Evolutionary conservation across 352 stramenopile genomes (phyloP), one percentile per base, ranked within the genome.

Genomic region (Pythium brassicae): DNA sequence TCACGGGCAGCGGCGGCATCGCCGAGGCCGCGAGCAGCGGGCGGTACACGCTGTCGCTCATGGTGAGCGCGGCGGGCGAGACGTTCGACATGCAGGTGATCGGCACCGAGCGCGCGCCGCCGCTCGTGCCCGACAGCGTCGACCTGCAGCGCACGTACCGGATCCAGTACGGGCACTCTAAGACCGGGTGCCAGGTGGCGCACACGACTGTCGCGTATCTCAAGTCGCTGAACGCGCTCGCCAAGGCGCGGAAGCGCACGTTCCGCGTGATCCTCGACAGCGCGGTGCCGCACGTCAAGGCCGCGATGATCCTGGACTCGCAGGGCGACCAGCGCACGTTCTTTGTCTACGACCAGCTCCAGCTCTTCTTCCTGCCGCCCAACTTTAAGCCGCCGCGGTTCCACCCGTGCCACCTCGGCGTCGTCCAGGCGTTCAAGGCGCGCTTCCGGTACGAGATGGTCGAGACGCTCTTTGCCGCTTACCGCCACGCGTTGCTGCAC

Each of bases 321-420:
- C 83, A 91, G 52, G 83, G 83, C 51, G 83, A 94, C 66, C 83
- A 92, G 59, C 83, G 83, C 43, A 94, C 83, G 53, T 92, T 94
- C 45, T 94, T 94, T 54, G 71, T 90, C 39, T 94, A 81, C 61
- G 83, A 94, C 57, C 78, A 89, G 50, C 60, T 94, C 8, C 77
- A 89, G 37, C 76, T 94, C 32, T 85, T 81, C 69, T 91, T 94
- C 53, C 65, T 92, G 64, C 83, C 83, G 35, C 83, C 79, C 20
- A 92, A 94, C 50, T 87, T 94, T 56, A 89, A 87, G 55, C 58
- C 71, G 29, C 63, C 71, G 34, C 78, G 74, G 14, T 92, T 87
- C 61, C 83, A 94, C 37, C 83, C 83, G 48, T 87, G 72, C 51
- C 79, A 91, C 29, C 61, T 92, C 29, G 83, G 81, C 10, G 56